phyloP scores from a whole-genome alignment of 208 protist genomes.

The Endotrypanum monterogeii region DNA sequence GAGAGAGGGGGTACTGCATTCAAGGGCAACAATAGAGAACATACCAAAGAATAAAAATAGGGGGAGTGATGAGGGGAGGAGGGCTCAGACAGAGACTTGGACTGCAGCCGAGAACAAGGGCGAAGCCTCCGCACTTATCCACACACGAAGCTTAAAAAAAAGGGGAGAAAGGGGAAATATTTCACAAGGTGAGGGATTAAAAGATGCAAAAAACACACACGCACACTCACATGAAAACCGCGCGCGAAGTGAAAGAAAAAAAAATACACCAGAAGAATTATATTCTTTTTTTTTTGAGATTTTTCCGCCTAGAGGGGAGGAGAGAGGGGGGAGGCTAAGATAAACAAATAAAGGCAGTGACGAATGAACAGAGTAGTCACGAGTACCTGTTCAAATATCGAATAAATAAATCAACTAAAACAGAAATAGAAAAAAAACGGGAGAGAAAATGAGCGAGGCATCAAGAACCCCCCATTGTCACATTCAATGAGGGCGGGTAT shows the following conservation, averaged over 20 bases:
- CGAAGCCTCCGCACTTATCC: too few relatives aligned
- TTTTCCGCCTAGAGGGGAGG: too few relatives aligned
- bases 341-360: conserved; percentile 1
- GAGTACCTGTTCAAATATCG: background rate
- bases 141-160: too few relatives aligned
- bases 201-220: background rate
- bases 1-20: background rate
- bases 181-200: too few relatives aligned
- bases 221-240: background rate
- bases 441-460: background rate
- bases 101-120: too few relatives aligned
- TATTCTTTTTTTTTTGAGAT: too few relatives aligned
- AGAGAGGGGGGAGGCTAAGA: conserved; percentile 1
- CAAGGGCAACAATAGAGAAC: too few relatives aligned
- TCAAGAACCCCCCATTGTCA: too few relatives aligned
- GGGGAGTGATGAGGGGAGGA: background rate
- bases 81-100: too few relatives aligned
- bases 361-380: conserved; percentile 8
- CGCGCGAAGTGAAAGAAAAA: too few relatives aligned
- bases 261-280: background rate
- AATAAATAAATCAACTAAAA: background rate
- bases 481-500: too few relatives aligned
- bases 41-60: background rate
- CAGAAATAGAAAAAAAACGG: background rate
- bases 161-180: too few relatives aligned